Evolutionary conservation across 2,329 filamentous ascomycete species (phyloP), one percentile per base, ranked within the genome.

Genomic region (Nemania diffusa): DNA sequence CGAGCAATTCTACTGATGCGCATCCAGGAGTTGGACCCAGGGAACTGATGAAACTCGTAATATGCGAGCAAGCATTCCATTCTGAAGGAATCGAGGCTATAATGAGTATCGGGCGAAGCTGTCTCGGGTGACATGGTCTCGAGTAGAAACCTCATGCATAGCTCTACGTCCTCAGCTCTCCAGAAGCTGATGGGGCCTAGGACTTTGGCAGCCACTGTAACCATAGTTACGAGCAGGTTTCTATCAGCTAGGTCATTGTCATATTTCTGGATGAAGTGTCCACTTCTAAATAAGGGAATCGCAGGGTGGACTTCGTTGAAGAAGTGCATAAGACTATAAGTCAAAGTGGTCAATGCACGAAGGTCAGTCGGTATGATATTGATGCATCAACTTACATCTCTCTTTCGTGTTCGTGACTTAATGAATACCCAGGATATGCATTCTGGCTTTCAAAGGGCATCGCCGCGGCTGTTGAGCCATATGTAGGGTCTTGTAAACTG

Each of bases 21-120:
- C 69, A 78, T 72, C 77, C 78, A 79, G 1, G 78, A 68, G 9
- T 73, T 67, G 2, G 74, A 68, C 2, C 78, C 78, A 0, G 78
- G 78, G 60, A 74, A 77, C 62, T 79, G 77, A 63, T 79, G 77
- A 46, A 80, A 80, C 32, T 78, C 75, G 57, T 79, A 80, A 57
- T 77, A 79, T 4, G 78, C 77, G 9, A 80, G 71, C 8, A 80
- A 40, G 40, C 72, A 79, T 53, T 78, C 77, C 44, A 75, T 73
- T 52, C 76, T 73, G 32, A 79, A 76, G 17, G 73, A 71, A 50
- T 77, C 71, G 5, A 80, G 68, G 13, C 29, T 57, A n/a, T 40
- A 52, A 3, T 59, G 64, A 32, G 56, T 53, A 40, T 34, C 67
- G 20, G 68, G 50, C 11, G 53, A 46, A n/a, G 67, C 58, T 13